Evolutionary conservation across 345 rosid species (phyloP).

Genomic region (Lagerstroemia speciosa): DNA sequence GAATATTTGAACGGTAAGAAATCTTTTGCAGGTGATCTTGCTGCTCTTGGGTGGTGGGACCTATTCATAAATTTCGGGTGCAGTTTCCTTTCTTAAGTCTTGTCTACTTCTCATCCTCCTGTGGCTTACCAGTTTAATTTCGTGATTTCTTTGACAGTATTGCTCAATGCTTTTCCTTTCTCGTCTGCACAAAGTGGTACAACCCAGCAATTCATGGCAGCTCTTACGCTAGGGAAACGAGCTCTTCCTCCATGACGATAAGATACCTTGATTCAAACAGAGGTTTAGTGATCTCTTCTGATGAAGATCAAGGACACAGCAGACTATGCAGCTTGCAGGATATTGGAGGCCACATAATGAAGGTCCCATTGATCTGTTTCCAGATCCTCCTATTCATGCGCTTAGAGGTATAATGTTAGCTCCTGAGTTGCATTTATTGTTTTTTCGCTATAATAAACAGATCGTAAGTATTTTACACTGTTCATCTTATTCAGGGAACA

Average conservation of each 20-base stretch:
- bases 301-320: constrained; percentile 44
- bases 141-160: constrained; percentile 36
- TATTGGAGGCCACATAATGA: constrained; percentile 86
- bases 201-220: constrained; percentile 81
- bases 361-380: constrained; percentile 58
- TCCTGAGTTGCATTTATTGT: neutral
- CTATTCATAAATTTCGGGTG: constrained; percentile 85
- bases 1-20: neutral
- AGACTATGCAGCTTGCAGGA: constrained; percentile 67
- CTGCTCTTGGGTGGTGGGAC: constrained; percentile 93
- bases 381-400: constrained; percentile 81
- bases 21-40: constrained; percentile 57
- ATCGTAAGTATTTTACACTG: neutral
- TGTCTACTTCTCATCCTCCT: constrained; percentile 6
- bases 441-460: neutral
- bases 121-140: constrained; percentile 5
- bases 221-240: constrained; percentile 37
- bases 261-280: constrained; percentile 67
- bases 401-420: constrained; percentile 54
- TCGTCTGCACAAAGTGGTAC: constrained; percentile 80
- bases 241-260: constrained; percentile 40
- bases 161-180: constrained; percentile 92
- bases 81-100: constrained; percentile 10
- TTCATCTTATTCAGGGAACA: constrained; percentile 49
- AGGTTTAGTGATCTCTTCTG: constrained; percentile 48